phyloP scores from a whole-genome alignment of 164 flowering plant genomes.

The Nymphaea colorata region DNA sequence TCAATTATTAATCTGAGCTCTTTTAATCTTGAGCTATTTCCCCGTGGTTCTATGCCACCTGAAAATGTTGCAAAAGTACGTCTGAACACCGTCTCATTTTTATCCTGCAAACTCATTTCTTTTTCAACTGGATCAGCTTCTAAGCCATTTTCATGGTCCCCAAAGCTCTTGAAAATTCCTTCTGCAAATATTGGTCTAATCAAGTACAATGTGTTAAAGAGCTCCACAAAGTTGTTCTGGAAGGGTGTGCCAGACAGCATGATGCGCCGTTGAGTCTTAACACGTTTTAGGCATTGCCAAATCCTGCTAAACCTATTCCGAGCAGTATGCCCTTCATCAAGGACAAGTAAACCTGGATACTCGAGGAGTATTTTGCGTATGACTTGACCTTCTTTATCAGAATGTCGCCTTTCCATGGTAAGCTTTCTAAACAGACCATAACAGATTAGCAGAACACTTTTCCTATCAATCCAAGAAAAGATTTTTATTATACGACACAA shows the following conservation, averaged over 20 bases:
- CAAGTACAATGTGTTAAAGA: constrained; percentile 46
- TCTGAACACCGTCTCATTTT: background rate
- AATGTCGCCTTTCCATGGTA: constrained; percentile 13
- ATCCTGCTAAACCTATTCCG: constrained; percentile 40
- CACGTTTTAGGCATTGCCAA: constrained; percentile 34
- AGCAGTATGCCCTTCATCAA: constrained; percentile 93
- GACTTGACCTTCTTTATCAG: constrained; percentile 4
- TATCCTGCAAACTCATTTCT: background rate
- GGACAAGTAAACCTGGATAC: constrained; percentile 52
- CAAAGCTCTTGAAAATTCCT: background rate
- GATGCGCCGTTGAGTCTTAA: constrained; percentile 47
- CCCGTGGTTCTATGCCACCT: background rate
- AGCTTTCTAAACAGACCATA: constrained; percentile 45
- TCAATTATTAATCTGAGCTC: constrained; percentile 27
- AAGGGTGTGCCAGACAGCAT: constrained; percentile 93
- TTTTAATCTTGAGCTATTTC: background rate
- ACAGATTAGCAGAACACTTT: constrained; percentile 54
- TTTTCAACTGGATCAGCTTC: background rate
- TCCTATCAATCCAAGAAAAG: constrained; percentile 41
- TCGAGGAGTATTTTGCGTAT: constrained; percentile 40
- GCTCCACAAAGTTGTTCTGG: constrained; percentile 75
- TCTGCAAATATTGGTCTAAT: constrained; percentile 44
- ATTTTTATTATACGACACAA: constrained; percentile 40
- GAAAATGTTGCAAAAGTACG: background rate
- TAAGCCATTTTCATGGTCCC: background rate